Percentiles rank a stretch among this genome's conserved stretches.
phyloP scores from a whole-genome alignment of 2,329 filamentous ascomycete genomes.

The Fusarium algeriense region DNA sequence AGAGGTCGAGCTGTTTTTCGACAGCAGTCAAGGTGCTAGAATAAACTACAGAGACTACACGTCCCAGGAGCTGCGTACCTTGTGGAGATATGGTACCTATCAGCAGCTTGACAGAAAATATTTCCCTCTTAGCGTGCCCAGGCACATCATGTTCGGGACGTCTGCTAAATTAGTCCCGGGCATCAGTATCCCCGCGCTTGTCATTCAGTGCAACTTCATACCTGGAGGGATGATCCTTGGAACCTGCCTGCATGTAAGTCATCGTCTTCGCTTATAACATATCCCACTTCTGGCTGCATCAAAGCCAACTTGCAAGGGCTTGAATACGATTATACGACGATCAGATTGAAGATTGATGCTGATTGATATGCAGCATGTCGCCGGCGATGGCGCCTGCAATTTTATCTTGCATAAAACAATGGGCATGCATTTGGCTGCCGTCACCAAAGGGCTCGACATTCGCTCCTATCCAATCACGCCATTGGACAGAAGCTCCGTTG shows the following conservation, averaged over 20 bases:
- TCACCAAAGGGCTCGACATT: not conserved
- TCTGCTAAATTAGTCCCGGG: not conserved
- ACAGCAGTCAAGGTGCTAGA: not conserved
- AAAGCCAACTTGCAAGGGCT: too few relatives aligned
- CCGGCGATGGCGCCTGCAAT: constrained; percentile 18
- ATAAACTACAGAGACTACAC: constrained; percentile 23
- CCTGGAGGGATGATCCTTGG: constrained; percentile 13
- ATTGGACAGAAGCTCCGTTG: constrained; percentile 2
- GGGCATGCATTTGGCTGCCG: constrained; percentile 8
- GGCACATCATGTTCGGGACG: constrained; percentile 14
- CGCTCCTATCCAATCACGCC: not conserved
- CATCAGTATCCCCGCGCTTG: not conserved
- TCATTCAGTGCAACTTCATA: constrained; percentile 18
- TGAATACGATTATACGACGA: too few relatives aligned
- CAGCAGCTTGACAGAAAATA: not conserved
- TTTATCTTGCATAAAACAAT: constrained; percentile 15
- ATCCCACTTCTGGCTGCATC: not conserved
- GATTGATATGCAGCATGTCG: constrained; percentile 5
- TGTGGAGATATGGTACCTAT: constrained; percentile 10
- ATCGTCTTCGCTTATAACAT: too few relatives aligned
- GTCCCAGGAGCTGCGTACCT: not conserved
- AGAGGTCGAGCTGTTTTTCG: constrained; percentile 19
- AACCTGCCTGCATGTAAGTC: constrained; percentile 16
- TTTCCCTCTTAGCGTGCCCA: constrained; percentile 9
- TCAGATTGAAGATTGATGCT: rapidly evolving